Base-by-base conservation (phyloP, 2,329 filamentous ascomycete species). In the Ophiostoma sp. region DNA sequence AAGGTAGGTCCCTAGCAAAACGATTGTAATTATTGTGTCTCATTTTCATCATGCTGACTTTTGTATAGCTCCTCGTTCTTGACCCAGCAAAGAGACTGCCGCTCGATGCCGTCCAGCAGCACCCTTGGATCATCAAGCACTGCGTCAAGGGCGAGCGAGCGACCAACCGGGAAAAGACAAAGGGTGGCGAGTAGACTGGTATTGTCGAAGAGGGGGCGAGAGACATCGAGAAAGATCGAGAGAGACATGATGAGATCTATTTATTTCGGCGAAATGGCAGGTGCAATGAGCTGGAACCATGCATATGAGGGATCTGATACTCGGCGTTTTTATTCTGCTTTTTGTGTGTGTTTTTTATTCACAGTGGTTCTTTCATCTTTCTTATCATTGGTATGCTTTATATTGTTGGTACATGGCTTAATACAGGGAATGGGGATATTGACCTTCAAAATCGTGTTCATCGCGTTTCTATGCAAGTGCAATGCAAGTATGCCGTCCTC, bases 51-150 rank as follows among this genome's bases (percentile, higher is more conserved):
- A 8, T 69, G 5, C 63, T n/a, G 70, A 79, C 75, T 2, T 28
- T 72, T 42, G 33, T 64, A 66, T 82, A 93, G 93, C 85, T 97
- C 52, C 89, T 99, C 59, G 94, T 98, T 25, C 87, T 98, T 72
- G 94, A 98, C 80, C 96, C 96, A 0, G 94, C 97, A 79, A 97
- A 97, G 86, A 88, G 96, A 76, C 93, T 99, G 78, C 89, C 94
- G 3, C 88, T 99, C 12, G 94, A 97, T 19, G 91, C 97, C 74
- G 92, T 98, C 50, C 91, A 95, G 82, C 87, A 87, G 70, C 96
- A 98, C 81, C 95, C 96, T 22, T 99, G 96, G 96, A 97, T 99
- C 79, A 82, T 98, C 77, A 98, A 98, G 86, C 93, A 98, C 82
- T 98, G 95, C 81, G 87, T 92, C 76, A 90, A 89, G 82, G 86